Percentiles rank a stretch among this genome's conserved stretches.
Evolutionary conservation across 164 flowering plant genomes (phyloP).

Genomic region (Taxillus chinensis): DNA sequence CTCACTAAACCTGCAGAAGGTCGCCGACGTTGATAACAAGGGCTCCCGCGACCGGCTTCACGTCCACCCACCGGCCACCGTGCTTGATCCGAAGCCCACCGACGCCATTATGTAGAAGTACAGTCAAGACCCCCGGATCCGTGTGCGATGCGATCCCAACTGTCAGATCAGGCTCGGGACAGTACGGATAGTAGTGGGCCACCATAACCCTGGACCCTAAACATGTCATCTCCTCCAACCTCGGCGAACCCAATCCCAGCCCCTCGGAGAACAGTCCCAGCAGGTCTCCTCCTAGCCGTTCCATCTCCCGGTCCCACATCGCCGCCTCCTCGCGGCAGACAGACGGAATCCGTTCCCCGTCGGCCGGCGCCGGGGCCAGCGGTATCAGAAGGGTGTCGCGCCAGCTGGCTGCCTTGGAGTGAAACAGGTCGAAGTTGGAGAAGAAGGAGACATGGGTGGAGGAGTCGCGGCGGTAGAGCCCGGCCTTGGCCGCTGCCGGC

Average conservation of each 20-base stretch:
- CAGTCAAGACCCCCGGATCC: constrained; percentile 53
- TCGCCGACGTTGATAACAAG: constrained; percentile 58
- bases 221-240: constrained; percentile 32
- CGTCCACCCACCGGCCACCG: constrained; percentile 48
- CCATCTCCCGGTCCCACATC: constrained; percentile 29
- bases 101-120: constrained; percentile 45
- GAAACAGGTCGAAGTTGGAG: constrained; percentile 33
- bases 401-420: constrained; percentile 54
- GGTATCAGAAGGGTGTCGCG: constrained; percentile 34
- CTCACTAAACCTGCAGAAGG: constrained; percentile 51
- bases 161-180: constrained; percentile 69
- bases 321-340: constrained; percentile 28
- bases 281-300: constrained; percentile 27
- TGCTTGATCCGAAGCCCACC: constrained; percentile 56
- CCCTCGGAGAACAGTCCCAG: constrained; percentile 48
- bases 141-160: constrained; percentile 45
- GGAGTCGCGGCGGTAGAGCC: constrained; percentile 23
- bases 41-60: constrained; percentile 48
- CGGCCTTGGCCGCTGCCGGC: constrained; percentile 22
- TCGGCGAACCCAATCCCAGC: constrained; percentile 32
- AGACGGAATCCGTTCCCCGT: constrained; percentile 28
- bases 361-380: constrained; percentile 19
- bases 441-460: constrained; percentile 17
- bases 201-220: constrained; percentile 30
- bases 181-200: constrained; percentile 57